Conservation (phyloP, 768 basidiomycete genomes). For the Leccinum subtestaceum region DNA sequence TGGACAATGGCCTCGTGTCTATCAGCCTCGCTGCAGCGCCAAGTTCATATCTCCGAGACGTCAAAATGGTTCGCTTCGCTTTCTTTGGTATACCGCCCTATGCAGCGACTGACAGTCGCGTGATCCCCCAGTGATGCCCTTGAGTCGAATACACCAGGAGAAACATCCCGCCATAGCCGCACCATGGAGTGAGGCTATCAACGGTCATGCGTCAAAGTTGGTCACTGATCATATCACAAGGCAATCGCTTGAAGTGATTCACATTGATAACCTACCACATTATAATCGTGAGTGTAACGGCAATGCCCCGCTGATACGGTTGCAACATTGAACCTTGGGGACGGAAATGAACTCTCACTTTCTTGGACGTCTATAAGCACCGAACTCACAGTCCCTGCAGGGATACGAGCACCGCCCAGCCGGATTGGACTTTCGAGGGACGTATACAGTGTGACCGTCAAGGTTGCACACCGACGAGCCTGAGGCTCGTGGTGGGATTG, state of each 20-base stretch:
- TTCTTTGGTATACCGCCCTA: no score
- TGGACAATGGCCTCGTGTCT: neutral
- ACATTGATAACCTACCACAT: neutral
- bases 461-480: no score
- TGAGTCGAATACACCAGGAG: neutral
- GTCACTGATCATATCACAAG: neutral
- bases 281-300: neutral
- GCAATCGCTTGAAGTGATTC: neutral
- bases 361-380: neutral
- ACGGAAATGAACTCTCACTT: neutral
- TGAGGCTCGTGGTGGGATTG: no score
- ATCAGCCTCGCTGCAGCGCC: neutral
- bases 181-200: neutral
- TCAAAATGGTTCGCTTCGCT: no score
- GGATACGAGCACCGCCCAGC: neutral
- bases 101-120: no score
- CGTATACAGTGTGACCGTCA: no score
- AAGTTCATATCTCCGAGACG: no score
- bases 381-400: neutral
- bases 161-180: neutral
- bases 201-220: neutral
- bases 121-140: neutral
- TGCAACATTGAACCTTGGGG: neutral
- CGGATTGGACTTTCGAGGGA: no score
- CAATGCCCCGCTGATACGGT: neutral